Base-by-base conservation (phyloP, 495 filamentous ascomycete species). In the Ascodesmis nigricans region DNA sequence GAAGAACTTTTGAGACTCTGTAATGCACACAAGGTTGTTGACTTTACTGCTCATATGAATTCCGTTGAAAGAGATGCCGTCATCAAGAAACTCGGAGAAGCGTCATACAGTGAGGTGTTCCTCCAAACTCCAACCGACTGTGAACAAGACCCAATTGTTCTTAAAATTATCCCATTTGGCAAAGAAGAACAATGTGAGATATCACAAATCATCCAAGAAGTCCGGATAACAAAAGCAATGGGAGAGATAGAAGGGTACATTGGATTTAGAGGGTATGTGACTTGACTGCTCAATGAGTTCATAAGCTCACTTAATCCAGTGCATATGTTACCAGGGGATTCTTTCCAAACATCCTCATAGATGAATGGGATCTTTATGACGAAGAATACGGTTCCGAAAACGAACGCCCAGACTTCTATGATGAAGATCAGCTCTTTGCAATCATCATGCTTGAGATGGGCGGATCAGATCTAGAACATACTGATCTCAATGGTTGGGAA, bases 151-250 rank as follows among this genome's bases (percentile, higher is more conserved):
- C 29, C 41, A 11, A 52, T 41, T 2, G 49, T 52, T 17, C 35
- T 51, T 11, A 52, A 52, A 26, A 45, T 52, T 24, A 52, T 52
- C 25, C 49, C 49, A 11, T 52, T 52, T 35, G 47, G 36, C 11
- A 30, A 38, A 3, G 5, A 13, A 10, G 43, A 44, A 13, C 49
- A 52, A 34, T 52, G 49, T 17, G 36, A 22, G 1, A 29, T 52
- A 9, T 21, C 25, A 5, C 27, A 29, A 8, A 45, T 52, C 33
- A 29, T 52, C 17, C 47, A 52, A 21, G 49, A 52, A 29, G 37
- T 52, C 21, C 36, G 40, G 15, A 52, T 52, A 8, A 52, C 49
- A 6, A 20, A 29, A 10, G 21, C 44, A 5, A 52, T 52, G 48
- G 31, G 37, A 0, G 14, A 31, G 9, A 42, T 52, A n/a, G 29